Evolutionary conservation across 2,329 filamentous ascomycete genomes (phyloP).

Genomic region (Proliferodiscus dingleyae): DNA sequence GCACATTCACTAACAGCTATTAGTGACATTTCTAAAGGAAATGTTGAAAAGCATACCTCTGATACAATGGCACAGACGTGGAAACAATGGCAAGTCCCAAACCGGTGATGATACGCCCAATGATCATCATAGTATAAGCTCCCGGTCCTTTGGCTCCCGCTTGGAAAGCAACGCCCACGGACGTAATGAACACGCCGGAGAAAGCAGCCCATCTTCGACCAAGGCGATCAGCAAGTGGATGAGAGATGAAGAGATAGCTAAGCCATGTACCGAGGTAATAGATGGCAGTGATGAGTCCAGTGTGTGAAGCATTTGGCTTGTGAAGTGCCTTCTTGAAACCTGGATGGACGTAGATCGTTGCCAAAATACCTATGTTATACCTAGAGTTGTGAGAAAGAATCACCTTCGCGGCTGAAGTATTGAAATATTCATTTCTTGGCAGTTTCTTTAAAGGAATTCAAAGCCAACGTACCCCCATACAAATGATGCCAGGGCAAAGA

Average conservation of each 20-base stretch:
- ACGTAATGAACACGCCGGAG: constrained; percentile 41
- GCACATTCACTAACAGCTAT: constrained; percentile 44
- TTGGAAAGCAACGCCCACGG: constrained; percentile 45
- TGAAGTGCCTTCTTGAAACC: constrained; percentile 47
- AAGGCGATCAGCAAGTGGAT: constrained; percentile 45
- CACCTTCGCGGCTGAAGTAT: not conserved
- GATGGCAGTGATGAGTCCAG: constrained; percentile 49
- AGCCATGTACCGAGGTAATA: constrained; percentile 54
- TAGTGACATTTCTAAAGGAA: not conserved
- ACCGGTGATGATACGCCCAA: constrained; percentile 48
- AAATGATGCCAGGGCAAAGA: constrained; percentile 52
- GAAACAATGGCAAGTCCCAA: constrained; percentile 51
- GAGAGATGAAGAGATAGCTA: constrained; percentile 51
- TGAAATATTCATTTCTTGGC: too few relatives aligned
- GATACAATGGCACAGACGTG: constrained; percentile 53
- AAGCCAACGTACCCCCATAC: constrained; percentile 51
- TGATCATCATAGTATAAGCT: constrained; percentile 44
- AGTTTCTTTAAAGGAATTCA: too few relatives aligned
- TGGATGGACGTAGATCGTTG: constrained; percentile 50
- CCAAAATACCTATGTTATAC: constrained; percentile 54
- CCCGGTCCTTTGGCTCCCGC: constrained; percentile 37
- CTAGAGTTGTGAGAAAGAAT: constrained; percentile 25
- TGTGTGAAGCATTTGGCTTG: constrained; percentile 40
- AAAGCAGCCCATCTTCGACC: constrained; percentile 49
- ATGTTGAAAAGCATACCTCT: constrained; percentile 37